These are phyloP conservation scores for Solanum sejunctum DNA, from an alignment of 257 asterid genomes.

Conservation along the genomic window DNA sequence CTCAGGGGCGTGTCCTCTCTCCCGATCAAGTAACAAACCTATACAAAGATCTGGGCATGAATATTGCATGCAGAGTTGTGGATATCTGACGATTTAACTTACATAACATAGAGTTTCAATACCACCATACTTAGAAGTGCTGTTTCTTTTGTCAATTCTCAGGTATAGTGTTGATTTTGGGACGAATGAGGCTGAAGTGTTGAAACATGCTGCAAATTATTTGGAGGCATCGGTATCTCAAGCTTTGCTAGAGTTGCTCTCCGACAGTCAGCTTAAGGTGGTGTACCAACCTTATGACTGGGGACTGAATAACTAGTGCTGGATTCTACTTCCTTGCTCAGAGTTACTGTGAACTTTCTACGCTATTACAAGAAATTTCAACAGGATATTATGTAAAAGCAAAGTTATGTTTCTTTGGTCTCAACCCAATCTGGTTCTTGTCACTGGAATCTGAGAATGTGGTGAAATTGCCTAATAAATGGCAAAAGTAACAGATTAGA, in stretches of 20 bases:
- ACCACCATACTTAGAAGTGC: background rate
- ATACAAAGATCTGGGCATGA: background rate
- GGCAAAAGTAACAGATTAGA: background rate
- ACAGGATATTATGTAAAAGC: background rate
- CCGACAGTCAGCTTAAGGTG: constrained; percentile 48
- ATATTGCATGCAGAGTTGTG: background rate
- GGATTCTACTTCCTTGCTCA: background rate
- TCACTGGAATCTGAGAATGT: background rate
- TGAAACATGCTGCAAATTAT: constrained; percentile 77
- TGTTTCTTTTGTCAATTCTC: background rate
- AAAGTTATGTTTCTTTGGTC: background rate
- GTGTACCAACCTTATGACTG: constrained; percentile 57
- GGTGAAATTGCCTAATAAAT: background rate
- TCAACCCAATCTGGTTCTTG: background rate
- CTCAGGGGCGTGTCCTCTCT: background rate
- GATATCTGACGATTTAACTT: background rate
- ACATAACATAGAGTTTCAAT: background rate
- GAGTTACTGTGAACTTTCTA: background rate
- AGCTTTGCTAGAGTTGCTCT: constrained; percentile 57
- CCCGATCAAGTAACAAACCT: background rate
- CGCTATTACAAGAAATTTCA: background rate
- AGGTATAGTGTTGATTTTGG: constrained; percentile 84
- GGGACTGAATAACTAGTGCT: constrained; percentile 55
- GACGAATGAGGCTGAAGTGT: constrained; percentile 63
- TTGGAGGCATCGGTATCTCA: constrained; percentile 40